A percentile compares a stretch with the other conserved stretches of the same genome.
Evolutionary conservation across 495 filamentous ascomycete genomes (phyloP).

Genomic region (Pseudoneurospora amorphoporcata): DNA sequence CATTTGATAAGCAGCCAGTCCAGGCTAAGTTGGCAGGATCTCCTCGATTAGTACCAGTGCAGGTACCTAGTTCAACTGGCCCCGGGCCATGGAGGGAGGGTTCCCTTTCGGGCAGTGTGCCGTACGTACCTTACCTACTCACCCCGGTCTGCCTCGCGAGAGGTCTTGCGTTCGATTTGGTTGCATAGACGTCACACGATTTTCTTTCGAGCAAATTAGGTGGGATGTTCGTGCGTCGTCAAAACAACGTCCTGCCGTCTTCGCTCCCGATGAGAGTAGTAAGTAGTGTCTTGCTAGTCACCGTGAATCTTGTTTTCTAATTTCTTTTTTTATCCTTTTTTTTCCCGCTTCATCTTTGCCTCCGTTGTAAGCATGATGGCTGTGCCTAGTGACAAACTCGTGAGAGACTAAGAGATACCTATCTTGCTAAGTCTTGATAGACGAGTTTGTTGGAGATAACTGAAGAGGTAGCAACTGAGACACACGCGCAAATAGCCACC

Average conservation of each 20-base stretch:
- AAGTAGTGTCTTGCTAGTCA: not conserved
- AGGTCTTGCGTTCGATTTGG: not conserved
- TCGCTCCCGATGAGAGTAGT: not conserved
- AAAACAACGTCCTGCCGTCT: not conserved
- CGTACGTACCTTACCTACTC: not conserved
- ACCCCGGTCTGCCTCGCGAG: not conserved
- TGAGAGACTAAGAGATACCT: too few relatives aligned
- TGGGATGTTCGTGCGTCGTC: not conserved
- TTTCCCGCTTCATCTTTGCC: too few relatives aligned
- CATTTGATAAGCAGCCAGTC: not conserved
- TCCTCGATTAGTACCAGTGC: not conserved
- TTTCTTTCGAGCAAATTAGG: not conserved
- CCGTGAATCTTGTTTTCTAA: not conserved
- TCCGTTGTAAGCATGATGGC: not conserved
- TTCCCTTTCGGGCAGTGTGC: not conserved
- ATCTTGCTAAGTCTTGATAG: too few relatives aligned
- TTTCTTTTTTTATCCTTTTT: too few relatives aligned
- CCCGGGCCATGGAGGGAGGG: not conserved
- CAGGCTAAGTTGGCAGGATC: not conserved
- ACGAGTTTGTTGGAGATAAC: not conserved
- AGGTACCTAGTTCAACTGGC: too few relatives aligned
- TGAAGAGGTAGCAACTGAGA: not conserved
- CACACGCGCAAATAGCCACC: not conserved
- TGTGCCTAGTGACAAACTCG: not conserved
- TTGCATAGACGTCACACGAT: not conserved